Evolutionary conservation across 345 rosid genomes (phyloP), one percentile per base, ranked within the genome.

Genomic region (Arabis hirsuta): DNA sequence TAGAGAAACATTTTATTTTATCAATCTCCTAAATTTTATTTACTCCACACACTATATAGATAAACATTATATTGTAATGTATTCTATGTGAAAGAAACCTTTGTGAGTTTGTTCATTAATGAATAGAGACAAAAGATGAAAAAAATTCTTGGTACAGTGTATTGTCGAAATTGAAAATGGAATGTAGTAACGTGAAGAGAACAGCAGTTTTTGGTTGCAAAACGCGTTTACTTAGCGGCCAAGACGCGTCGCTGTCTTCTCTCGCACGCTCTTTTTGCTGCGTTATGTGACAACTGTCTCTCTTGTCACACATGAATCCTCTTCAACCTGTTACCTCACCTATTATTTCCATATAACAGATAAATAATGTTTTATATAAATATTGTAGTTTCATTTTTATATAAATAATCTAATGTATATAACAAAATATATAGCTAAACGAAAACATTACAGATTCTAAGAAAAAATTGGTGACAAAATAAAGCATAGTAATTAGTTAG

Each of bases 211-310:
- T 48, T 63, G 6, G 69, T 60, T 74, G 55, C 78, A 74, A 74
- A 74, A 67, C 69, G 78, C 78, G 78, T 53, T 74, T 74, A 61
- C 78, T 52, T 74, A 60, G 78, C 50, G 78, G 62, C 69, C 69
- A 74, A 74, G 78, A 52, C 69, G 78, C 69, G 57, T 74, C 73
- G 68, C 41, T 74, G 41, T 74, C 78, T 27, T 74, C 69, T 67
- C 73, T 53, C n/a, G 34, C 63, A 74, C 73, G 73, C 78, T 60
- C 57, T 74, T 74, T 74, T 66, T 53, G 62, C 46, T 58, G 41
- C 39, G 67, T 74, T 55, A 5, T 66, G 46, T 43, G n/a, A 67
- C 69, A 74, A 69, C 56, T 74, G 69, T 67, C 50, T 34, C 27
- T 66, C 53, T 65, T 65, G 43, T 48, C 51, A 67, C 78, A 59